Conservation (phyloP, 1,284 basidiomycete genomes). For the Cystobasidium slooffiae region DNA sequence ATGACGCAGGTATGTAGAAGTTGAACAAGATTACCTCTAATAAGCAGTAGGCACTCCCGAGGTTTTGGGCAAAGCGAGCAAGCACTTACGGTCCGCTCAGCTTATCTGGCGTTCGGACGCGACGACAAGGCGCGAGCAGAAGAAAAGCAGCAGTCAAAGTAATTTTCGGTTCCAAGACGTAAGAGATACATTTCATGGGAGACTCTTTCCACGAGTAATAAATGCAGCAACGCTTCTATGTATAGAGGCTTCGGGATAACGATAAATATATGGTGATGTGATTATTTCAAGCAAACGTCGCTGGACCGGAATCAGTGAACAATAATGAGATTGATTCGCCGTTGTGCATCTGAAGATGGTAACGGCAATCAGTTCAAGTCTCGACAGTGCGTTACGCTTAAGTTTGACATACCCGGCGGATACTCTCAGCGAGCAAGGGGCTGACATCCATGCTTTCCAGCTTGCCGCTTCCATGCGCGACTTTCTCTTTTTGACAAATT, state of each 20-base stretch:
- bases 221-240: constrained; percentile 9
- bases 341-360: constrained; percentile 72
- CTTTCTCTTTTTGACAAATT: constrained; percentile 68
- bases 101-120: too few species aligned
- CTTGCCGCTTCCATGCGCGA: constrained; percentile 58
- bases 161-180: neutral
- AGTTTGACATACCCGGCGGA: constrained; percentile 65
- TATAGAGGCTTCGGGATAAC: constrained; percentile 1
- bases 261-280: constrained; percentile 12
- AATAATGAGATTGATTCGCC: constrained; percentile 67
- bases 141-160: too few species aligned
- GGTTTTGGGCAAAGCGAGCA: too few species aligned
- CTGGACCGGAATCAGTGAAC: constrained; percentile 47
- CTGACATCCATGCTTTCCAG: constrained; percentile 77
- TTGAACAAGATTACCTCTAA: too few species aligned
- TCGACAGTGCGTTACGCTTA: too few species aligned
- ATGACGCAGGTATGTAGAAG: too few species aligned
- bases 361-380: neutral
- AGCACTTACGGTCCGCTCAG: too few species aligned
- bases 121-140: too few species aligned
- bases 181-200: constrained; percentile 21
- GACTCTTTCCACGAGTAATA: neutral
- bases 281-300: constrained; percentile 32
- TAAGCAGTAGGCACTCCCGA: too few species aligned
- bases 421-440: constrained; percentile 90